A percentile compares a stretch with the other conserved stretches of the same genome.
Conservation (phyloP, 1,139 yeast species). For the Candida tetrigidarum region DNA sequence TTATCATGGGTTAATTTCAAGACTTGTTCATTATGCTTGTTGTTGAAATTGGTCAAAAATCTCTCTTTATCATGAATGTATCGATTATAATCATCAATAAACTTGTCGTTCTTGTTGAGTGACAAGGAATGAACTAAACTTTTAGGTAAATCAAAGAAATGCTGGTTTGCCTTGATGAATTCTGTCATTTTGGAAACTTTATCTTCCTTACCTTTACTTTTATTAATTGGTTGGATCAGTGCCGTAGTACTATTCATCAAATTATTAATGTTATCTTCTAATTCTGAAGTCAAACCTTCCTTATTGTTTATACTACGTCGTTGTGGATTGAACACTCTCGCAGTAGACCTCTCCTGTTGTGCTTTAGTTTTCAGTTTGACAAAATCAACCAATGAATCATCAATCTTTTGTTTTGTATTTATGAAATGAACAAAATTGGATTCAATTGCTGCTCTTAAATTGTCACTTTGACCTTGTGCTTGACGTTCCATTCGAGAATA, state of each 20-base stretch:
- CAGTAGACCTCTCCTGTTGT: conserved; percentile 40
- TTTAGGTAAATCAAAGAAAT: conserved; percentile 75
- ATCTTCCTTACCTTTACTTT: conserved; percentile 61
- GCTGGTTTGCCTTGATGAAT: conserved; percentile 63
- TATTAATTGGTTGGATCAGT: conserved; percentile 76
- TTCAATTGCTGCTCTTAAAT: conserved; percentile 69
- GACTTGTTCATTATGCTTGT: conserved; percentile 20
- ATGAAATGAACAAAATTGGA: conserved; percentile 77
- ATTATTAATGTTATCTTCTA: conserved; percentile 50
- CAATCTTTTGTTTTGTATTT: conserved; percentile 66
- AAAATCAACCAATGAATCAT: conserved; percentile 39
- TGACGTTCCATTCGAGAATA: conserved; percentile 62
- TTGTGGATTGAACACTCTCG: conserved; percentile 45
- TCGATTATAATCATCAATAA: conserved; percentile 69
- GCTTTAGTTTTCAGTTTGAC: conserved; percentile 39
- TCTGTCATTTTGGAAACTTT: conserved; percentile 64
- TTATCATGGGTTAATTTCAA: conserved; percentile 17
- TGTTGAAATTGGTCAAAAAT: conserved; percentile 23
- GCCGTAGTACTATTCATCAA: conserved; percentile 64
- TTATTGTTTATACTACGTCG: conserved; percentile 23
- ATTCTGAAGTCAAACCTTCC: conserved; percentile 29
- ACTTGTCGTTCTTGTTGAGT: conserved; percentile 67
- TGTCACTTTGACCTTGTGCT: conserved; percentile 66
- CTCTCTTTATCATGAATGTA: conserved; percentile 38
- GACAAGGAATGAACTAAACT: conserved; percentile 56